Evolutionary conservation across 1,284 basidiomycete species (phyloP).

Genomic region (Melampsora larici-populina): DNA sequence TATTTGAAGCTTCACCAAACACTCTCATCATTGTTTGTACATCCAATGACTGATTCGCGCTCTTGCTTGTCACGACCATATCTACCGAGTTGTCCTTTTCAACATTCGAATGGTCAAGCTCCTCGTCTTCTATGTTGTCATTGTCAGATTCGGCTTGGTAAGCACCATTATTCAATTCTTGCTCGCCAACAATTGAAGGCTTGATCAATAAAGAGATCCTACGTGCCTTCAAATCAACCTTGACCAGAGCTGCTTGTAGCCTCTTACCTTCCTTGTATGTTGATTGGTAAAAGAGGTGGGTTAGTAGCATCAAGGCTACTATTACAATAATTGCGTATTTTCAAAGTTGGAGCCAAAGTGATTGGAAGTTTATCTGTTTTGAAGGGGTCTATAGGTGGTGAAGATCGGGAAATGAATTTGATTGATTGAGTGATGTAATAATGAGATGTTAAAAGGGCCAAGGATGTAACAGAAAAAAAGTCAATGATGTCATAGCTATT

Average conservation of each 20-base stretch:
- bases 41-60: neutral
- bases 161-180: neutral
- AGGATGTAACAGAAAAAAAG: too few relatives aligned
- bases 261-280: constrained; percentile 84
- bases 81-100: neutral
- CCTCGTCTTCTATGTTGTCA: constrained; percentile 13
- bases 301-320: too few relatives aligned
- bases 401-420: too few relatives aligned
- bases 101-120: neutral
- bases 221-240: constrained; percentile 69
- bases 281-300: too few relatives aligned
- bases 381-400: too few relatives aligned
- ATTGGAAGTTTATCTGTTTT: too few relatives aligned
- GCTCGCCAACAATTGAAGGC: constrained; percentile 55
- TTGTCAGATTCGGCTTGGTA: neutral
- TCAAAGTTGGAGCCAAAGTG: too few relatives aligned
- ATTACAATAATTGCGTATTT: too few relatives aligned
- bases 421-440: too few relatives aligned
- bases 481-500: too few relatives aligned
- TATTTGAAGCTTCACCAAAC: constrained; percentile 82
- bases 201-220: constrained; percentile 85
- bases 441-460: too few relatives aligned
- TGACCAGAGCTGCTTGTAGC: constrained; percentile 74
- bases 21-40: constrained; percentile 61
- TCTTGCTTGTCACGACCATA: neutral